A percentile compares a stretch with the other conserved stretches of the same genome.
These are phyloP conservation scores for Spiromastix sp. DNA, from an alignment of 2,329 filamentous ascomycete species.

Conservation along the genomic window DNA sequence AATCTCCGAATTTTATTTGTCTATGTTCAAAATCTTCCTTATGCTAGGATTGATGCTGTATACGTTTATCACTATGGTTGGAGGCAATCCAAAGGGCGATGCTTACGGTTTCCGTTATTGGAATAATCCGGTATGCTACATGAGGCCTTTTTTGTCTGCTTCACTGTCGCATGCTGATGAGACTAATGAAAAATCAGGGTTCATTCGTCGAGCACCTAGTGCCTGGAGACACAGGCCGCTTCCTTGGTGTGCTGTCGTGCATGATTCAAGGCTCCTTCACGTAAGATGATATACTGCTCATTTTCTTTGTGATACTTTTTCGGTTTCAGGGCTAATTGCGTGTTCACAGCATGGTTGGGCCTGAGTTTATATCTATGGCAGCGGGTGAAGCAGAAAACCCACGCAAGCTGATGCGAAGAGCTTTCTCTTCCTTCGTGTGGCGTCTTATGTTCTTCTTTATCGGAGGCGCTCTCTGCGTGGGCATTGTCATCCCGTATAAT, in stretches of 20 bases:
- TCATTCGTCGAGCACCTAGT: conserved; percentile 48
- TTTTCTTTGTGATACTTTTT: conserved; percentile 25
- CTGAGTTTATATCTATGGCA: conserved; percentile 51
- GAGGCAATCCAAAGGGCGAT: conserved; percentile 61
- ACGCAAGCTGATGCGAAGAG: conserved; percentile 56
- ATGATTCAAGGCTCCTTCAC: conserved; percentile 58
- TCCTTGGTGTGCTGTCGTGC: conserved; percentile 50
- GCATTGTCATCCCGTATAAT: conserved; percentile 58
- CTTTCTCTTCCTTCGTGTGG: conserved; percentile 67
- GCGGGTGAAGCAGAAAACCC: conserved; percentile 62
- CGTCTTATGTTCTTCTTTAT: conserved; percentile 66
- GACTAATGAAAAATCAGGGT: conserved; percentile 45
- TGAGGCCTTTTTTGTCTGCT: too few relatives aligned
- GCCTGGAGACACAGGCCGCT: conserved; percentile 50
- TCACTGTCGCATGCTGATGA: too few relatives aligned
- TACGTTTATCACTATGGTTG: conserved; percentile 71
- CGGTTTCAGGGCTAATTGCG: conserved; percentile 63
- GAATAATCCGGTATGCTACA: conserved; percentile 37
- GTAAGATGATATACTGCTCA: too few relatives aligned
- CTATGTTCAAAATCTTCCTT: conserved; percentile 31
- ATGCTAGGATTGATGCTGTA: conserved; percentile 55
- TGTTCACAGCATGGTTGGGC: conserved; percentile 53
- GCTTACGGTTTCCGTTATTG: conserved; percentile 61
- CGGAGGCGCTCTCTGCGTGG: conserved; percentile 58
- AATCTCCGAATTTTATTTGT: conserved; percentile 45